Conservation (phyloP, 140 eudicot genomes). For the Artemisia princeps region DNA sequence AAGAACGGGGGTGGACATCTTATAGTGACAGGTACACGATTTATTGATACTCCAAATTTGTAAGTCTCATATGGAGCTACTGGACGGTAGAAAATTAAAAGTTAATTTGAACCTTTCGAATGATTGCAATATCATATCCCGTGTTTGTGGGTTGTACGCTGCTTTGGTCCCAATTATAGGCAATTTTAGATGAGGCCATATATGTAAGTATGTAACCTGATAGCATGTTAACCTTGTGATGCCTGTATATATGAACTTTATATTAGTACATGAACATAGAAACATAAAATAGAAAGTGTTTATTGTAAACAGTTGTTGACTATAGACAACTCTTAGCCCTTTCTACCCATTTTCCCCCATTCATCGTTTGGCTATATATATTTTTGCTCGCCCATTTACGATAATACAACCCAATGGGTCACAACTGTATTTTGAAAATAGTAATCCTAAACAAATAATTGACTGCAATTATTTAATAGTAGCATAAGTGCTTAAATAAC, state of each 20-base stretch:
- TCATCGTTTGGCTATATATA: no score
- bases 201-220: conserved; percentile 36
- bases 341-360: no score
- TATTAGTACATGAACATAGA: conserved; percentile 8
- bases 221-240: conserved; percentile 53
- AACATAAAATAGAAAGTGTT: background rate
- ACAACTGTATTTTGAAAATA: no score
- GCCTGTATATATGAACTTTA: conserved; percentile 32
- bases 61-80: background rate
- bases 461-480: no score
- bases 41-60: conserved; percentile 2
- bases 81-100: background rate
- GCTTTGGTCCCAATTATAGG: conserved; percentile 52
- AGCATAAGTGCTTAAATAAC: no score
- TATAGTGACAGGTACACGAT: background rate
- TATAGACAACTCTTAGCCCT: background rate
- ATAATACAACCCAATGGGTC: no score
- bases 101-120: conserved; percentile 50
- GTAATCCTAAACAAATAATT: no score
- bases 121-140: conserved; percentile 59
- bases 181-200: conserved; percentile 50
- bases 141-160: conserved; percentile 61
- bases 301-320: background rate
- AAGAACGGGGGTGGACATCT: background rate
- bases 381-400: no score